A percentile compares a stretch with the other conserved stretches of the same genome.
Conservation (phyloP, 2,329 filamentous ascomycete genomes). For the Paraphaeosphaeria sporulosa region DNA sequence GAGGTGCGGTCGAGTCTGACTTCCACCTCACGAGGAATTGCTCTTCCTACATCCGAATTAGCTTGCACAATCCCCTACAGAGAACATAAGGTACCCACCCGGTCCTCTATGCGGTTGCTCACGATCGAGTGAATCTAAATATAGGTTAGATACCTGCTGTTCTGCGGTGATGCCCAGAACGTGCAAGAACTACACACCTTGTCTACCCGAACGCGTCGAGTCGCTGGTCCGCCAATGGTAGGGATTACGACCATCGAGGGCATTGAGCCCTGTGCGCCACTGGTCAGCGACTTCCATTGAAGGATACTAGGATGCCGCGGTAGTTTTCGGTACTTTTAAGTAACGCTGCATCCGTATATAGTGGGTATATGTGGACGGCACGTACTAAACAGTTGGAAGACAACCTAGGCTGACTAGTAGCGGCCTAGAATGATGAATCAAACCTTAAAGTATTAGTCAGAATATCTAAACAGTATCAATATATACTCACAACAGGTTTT, state of each 20-base stretch:
- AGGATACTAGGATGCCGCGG: not conserved
- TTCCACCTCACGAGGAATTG: slow-evolving; percentile 55
- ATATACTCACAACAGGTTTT: slow-evolving; percentile 13
- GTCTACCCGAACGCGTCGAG: slow-evolving; percentile 31
- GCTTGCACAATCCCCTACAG: slow-evolving; percentile 14
- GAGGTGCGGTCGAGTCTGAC: slow-evolving; percentile 23
- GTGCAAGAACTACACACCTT: slow-evolving; percentile 28
- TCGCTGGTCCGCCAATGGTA: slow-evolving; percentile 21
- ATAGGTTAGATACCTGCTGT: slow-evolving; percentile 12
- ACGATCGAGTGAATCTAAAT: slow-evolving; percentile 31
- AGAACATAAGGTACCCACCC: slow-evolving; percentile 27
- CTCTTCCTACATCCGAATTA: slow-evolving; percentile 45
- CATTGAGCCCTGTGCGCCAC: slow-evolving; percentile 25
- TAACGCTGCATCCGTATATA: not conserved
- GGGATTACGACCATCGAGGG: slow-evolving; percentile 39
- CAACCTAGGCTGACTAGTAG: not conserved
- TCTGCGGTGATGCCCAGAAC: not conserved
- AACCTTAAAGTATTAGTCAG: slow-evolving; percentile 11
- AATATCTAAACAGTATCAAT: not conserved
- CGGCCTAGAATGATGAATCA: not conserved
- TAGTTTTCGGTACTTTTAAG: not conserved
- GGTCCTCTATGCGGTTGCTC: slow-evolving; percentile 35
- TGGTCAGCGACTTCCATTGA: slow-evolving; percentile 13
- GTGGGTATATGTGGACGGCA: not conserved
- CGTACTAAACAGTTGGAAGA: not conserved